Percentiles rank a stretch among this genome's conserved stretches.
These are phyloP conservation scores for Leishmania aethiopica DNA, from an alignment of 208 protist species.

Conservation along the genomic window DNA sequence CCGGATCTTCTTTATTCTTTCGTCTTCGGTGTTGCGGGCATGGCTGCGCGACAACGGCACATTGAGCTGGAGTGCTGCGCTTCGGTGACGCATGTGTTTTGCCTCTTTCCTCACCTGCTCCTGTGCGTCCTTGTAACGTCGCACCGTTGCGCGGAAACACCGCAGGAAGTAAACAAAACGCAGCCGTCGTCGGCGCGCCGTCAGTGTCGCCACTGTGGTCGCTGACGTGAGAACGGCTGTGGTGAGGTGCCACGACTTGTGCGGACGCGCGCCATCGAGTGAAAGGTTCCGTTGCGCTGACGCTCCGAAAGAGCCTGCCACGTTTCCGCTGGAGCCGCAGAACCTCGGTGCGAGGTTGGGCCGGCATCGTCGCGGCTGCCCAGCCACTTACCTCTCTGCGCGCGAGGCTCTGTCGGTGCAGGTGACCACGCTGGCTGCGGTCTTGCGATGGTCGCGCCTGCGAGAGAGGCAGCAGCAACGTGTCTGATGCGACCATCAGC, in stretches of 20 bases:
- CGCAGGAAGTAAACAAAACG: neutral
- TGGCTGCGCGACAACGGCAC: neutral
- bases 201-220: constrained; percentile 1
- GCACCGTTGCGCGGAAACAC: neutral
- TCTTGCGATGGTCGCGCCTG: neutral
- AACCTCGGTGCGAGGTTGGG: neutral
- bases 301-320: constrained; percentile 26
- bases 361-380: neutral
- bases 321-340: constrained; percentile 6
- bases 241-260: neutral
- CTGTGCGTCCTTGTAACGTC: neutral
- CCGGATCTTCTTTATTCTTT: neutral
- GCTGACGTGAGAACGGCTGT: neutral
- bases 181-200: neutral
- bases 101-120: neutral
- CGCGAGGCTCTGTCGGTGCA: neutral
- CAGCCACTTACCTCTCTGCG: neutral
- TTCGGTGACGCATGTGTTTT: neutral
- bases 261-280: constrained; percentile 3
- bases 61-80: neutral
- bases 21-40: neutral
- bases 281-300: constrained; percentile 7
- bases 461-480: neutral
- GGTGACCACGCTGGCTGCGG: neutral
- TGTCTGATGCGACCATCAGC: neutral